Evolutionary conservation across 306 rosid genomes (phyloP).

Genomic region (Quercus parvula): DNA sequence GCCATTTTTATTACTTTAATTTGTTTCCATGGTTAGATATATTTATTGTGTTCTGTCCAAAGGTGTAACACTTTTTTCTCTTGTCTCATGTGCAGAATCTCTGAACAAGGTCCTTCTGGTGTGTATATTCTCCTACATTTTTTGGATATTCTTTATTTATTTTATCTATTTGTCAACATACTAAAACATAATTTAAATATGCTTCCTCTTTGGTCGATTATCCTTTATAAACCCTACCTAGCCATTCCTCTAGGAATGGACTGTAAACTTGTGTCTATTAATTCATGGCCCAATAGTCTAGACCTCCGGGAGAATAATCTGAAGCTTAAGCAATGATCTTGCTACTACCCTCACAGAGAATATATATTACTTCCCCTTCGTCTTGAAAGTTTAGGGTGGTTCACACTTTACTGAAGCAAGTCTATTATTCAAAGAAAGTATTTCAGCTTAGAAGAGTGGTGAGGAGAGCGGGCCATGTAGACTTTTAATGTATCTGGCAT

Average conservation of each 20-base stretch:
- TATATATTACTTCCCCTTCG: neutral
- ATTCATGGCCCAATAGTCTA: neutral
- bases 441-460: neutral
- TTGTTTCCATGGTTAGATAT: neutral
- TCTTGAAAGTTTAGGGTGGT: neutral
- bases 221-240: neutral
- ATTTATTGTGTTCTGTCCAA: neutral
- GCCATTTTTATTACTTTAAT: neutral
- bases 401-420: neutral
- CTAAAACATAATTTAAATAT: neutral
- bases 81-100: conserved; percentile 52
- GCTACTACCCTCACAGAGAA: neutral
- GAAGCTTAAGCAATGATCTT: neutral
- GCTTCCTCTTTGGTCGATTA: neutral
- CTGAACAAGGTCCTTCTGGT: conserved; percentile 58
- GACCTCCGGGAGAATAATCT: neutral
- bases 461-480: neutral
- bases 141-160: neutral
- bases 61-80: neutral
- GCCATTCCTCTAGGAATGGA: neutral
- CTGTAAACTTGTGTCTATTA: neutral
- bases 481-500: neutral
- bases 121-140: conserved; percentile 31
- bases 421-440: neutral
- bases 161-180: neutral